Percentiles rank a stretch among this genome's conserved stretches.
These are phyloP conservation scores for Ogataea ganodermae DNA, from an alignment of 805 yeast genomes.

Conservation along the genomic window DNA sequence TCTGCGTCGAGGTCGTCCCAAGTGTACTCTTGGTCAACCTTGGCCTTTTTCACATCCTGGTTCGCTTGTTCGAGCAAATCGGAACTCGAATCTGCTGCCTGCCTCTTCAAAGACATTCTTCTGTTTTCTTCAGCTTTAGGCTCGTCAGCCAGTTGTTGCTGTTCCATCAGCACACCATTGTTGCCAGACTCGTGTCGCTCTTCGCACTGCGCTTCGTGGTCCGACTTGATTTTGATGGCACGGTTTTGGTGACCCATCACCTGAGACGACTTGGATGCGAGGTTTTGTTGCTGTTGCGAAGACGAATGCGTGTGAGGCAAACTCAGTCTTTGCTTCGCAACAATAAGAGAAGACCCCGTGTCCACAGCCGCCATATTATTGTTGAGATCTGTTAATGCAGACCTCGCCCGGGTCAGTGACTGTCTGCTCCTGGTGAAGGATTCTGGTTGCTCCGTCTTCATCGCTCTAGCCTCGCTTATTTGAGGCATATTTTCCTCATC, in stretches of 20 bases:
- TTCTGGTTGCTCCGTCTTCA: constrained; percentile 12
- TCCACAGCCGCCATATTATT: constrained; percentile 19
- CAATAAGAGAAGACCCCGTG: constrained; percentile 4
- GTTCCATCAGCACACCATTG: constrained; percentile 2
- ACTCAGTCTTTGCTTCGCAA: constrained; percentile 21
- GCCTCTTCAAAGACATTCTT: constrained; percentile 46
- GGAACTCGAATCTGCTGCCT: constrained; percentile 57
- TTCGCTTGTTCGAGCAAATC: constrained; percentile 34
- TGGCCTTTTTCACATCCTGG: constrained; percentile 34
- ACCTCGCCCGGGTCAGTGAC: constrained; percentile 26
- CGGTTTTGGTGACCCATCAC: constrained; percentile 14
- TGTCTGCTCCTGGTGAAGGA: constrained; percentile 17
- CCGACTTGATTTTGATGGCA: constrained; percentile 18
- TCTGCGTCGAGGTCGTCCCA: constrained; percentile 78
- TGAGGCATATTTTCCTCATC: constrained; percentile 35
- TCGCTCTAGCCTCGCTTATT: constrained; percentile 16
- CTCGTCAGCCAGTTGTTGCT: constrained; percentile 1
- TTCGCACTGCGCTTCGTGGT: constrained; percentile 11
- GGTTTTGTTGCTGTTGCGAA: constrained; percentile 11
- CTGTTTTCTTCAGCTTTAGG: constrained; percentile 33
- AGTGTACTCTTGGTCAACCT: constrained; percentile 41
- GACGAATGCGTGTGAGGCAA: constrained; percentile 15
- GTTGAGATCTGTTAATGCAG: constrained; percentile 33
- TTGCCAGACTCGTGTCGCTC: constrained; percentile 5
- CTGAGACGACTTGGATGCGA: constrained; percentile 10